A percentile compares a stretch with the other conserved stretches of the same genome.
phyloP scores from a whole-genome alignment of 371 early-diverging fungal genomes.

The Zychaea mexicana region DNA sequence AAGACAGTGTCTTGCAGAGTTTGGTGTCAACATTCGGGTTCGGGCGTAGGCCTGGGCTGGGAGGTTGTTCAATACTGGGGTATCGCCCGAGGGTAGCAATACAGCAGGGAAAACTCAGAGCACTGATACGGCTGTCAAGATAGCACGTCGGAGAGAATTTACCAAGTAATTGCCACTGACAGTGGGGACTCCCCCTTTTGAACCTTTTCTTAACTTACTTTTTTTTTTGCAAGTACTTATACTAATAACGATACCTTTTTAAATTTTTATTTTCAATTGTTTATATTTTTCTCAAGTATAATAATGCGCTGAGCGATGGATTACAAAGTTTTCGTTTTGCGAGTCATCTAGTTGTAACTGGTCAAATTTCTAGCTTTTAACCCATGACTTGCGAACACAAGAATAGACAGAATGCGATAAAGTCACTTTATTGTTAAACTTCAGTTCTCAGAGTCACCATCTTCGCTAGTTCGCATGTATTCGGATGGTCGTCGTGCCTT shows the following conservation, averaged over 20 bases:
- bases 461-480: conserved; percentile 28
- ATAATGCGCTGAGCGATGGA: no score
- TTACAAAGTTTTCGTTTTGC: no score
- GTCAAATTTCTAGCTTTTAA: no score
- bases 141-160: conserved; percentile 57
- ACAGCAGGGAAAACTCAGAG: conserved; percentile 66
- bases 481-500: conserved; percentile 50
- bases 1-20: conserved; percentile 32
- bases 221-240: no score
- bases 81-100: conserved; percentile 62
- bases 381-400: no score
- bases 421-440: neutral
- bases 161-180: conserved; percentile 36
- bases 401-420: no score
- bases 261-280: no score
- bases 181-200: conserved; percentile 49
- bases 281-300: no score
- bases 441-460: neutral
- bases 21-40: conserved; percentile 54
- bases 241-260: no score
- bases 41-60: conserved; percentile 39
- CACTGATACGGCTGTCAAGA: conserved; percentile 55
- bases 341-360: no score
- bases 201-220: conserved; percentile 18
- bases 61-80: conserved; percentile 61